Evolutionary conservation across 2,329 filamentous ascomycete genomes (phyloP), one percentile per base, ranked within the genome.

Genomic region (Ophiocordyceps camponoti-saundersi): DNA sequence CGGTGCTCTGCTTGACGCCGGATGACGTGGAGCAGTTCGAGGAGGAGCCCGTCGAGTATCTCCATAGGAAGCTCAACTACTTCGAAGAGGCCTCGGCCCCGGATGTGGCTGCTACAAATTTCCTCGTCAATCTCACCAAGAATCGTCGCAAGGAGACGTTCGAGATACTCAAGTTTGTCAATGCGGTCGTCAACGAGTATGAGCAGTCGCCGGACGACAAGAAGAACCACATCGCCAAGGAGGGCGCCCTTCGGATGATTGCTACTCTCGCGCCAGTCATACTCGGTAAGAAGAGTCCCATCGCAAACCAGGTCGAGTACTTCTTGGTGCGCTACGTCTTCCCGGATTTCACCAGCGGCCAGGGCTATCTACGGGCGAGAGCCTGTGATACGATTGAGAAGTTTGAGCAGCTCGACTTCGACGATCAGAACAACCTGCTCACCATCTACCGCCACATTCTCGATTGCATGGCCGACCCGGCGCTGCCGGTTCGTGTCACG

Each of bases 271-370:
- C 92, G 0, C 85, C 87, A 30, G 90, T 98, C 46, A 93, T 98
- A 44, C 73, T 98, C 34, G 87, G 88, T 55, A 98, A 96, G 74
- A 96, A 96, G 75, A 95, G 89, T 59, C 92, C 92, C 1, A 95
- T 98, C 53, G 92, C 90, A 34, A 85, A 95, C 59, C 88, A 96
- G 64, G 89, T 96, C 48, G 92, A 98, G 65, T 95, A 95, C 65
- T 98, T 98, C 72, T 84, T 98, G 54, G 90, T 96, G 46, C 85
- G 90, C 58, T 94, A 96, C 59, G 92, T 98, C 48, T 96, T 98
- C 71, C 92, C 92, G 44, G 92, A 98, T 59, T 98, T 98, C 71
- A 81, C 86, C 56, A 96, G 87, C 65, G 73, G 79, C 15, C 85
- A 94, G 59, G 92, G 90, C 34, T 96, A 89, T 68, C 78, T 98